A percentile compares a stretch with the other conserved stretches of the same genome.
Conservation (phyloP, 805 yeast genomes). For the Candida dajiaensis region DNA sequence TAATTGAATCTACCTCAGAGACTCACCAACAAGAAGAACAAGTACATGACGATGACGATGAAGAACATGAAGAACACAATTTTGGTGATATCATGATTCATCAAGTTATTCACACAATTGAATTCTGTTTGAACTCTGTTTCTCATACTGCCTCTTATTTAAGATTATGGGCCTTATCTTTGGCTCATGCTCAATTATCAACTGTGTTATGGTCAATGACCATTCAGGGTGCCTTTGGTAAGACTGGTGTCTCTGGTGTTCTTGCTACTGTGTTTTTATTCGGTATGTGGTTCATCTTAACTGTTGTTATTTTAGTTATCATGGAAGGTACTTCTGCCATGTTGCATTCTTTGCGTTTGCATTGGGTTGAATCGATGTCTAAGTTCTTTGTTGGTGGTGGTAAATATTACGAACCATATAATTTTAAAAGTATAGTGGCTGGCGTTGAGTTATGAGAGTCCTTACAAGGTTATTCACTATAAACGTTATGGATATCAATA, state of each 20-base stretch:
- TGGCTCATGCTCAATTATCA: conserved; percentile 96
- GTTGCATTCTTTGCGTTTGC: conserved; percentile 95
- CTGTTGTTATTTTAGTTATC: conserved; percentile 83
- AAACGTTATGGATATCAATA: neutral
- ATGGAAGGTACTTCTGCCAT: conserved; percentile 99
- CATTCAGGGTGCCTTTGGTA: conserved; percentile 62
- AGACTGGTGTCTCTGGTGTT: conserved; percentile 59
- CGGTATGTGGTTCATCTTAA: conserved; percentile 90
- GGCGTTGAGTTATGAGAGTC: conserved; percentile 8
- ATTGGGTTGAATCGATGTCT: conserved; percentile 99
- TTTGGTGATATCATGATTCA: conserved; percentile 96
- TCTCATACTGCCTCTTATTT: conserved; percentile 97
- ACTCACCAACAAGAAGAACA: conserved; percentile 57
- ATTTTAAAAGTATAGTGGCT: conserved; percentile 38
- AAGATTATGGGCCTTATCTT: conserved; percentile 95
- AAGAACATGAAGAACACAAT: conserved; percentile 50
- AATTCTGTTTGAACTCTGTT: conserved; percentile 94
- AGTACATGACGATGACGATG: conserved; percentile 28
- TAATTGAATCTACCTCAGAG: neutral
- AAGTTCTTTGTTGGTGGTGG: conserved; percentile 98
- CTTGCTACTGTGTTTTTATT: conserved; percentile 71
- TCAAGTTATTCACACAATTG: conserved; percentile 97
- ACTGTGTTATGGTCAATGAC: conserved; percentile 97
- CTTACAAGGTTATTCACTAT: neutral
- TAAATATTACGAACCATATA: conserved; percentile 77